Evolutionary conservation across 768 basidiomycete genomes (phyloP).

Genomic region (Termitomyces sp.): DNA sequence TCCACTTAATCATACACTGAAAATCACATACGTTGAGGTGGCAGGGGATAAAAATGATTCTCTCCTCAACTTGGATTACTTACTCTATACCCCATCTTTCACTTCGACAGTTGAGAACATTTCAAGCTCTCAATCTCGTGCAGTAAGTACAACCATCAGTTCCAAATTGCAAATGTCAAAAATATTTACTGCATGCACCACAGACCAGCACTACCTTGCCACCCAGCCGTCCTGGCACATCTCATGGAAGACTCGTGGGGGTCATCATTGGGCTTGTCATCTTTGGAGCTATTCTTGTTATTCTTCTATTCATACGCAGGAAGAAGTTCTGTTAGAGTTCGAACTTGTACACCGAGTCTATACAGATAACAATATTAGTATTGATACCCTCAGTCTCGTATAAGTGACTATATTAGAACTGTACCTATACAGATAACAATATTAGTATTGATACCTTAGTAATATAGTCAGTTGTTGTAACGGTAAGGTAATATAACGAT

Average conservation of each 20-base stretch:
- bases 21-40: not conserved
- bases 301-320: not conserved
- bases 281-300: not conserved
- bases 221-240: not conserved
- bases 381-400: too few species aligned
- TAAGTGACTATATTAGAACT: too few species aligned
- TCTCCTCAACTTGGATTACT: not conserved
- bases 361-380: too few species aligned
- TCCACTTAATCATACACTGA: not conserved
- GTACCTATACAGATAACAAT: too few species aligned
- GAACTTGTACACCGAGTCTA: too few species aligned
- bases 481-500: too few species aligned
- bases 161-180: not conserved
- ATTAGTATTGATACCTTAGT: too few species aligned
- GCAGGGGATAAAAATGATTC: accelerated
- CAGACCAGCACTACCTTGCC: not conserved
- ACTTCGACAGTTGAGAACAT: not conserved
- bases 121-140: not conserved
- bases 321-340: too few species aligned
- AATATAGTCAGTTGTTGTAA: too few species aligned
- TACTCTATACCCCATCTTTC: not conserved
- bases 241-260: not conserved
- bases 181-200: too few species aligned
- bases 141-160: not conserved
- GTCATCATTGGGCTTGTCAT: not conserved